Percentiles rank a stretch among this genome's conserved stretches.
phyloP scores from a whole-genome alignment of 2,329 filamentous ascomycete genomes.

The Acrodontium crateriforme region DNA sequence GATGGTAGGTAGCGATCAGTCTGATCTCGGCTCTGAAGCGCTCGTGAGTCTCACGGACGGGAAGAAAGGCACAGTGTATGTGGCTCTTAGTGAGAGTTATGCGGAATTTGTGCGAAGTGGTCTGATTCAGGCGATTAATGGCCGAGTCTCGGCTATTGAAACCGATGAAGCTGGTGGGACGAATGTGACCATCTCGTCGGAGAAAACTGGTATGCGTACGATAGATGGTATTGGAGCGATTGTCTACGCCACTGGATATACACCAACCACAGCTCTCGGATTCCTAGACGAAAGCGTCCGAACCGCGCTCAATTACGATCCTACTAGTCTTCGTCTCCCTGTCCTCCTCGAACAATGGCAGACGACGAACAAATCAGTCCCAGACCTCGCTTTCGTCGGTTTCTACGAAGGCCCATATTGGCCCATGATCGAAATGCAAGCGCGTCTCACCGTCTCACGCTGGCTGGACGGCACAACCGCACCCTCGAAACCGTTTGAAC shows the following conservation, averaged over 20 bases:
- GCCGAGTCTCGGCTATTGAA: slow-evolving; percentile 21
- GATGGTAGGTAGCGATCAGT: slow-evolving; percentile 34
- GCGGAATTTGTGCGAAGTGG: slow-evolving; percentile 58
- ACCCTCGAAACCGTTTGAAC: slow-evolving; percentile 13
- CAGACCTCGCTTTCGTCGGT: slow-evolving; percentile 62
- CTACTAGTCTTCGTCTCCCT: slow-evolving; percentile 42
- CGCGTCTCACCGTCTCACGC: slow-evolving; percentile 48
- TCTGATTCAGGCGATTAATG: slow-evolving; percentile 26
- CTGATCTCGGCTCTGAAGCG: slow-evolving; percentile 17
- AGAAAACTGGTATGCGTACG: background rate
- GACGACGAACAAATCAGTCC: slow-evolving; percentile 35
- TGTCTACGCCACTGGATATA: slow-evolving; percentile 64
- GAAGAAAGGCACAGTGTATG: slow-evolving; percentile 26
- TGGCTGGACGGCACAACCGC: slow-evolving; percentile 38
- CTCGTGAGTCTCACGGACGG: slow-evolving; percentile 10
- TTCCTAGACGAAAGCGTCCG: slow-evolving; percentile 49
- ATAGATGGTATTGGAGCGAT: slow-evolving; percentile 50
- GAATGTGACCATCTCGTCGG: slow-evolving; percentile 2
- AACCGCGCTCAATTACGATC: slow-evolving; percentile 43
- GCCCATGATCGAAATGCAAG: slow-evolving; percentile 80
- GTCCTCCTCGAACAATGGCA: slow-evolving; percentile 47
- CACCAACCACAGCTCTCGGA: slow-evolving; percentile 47
- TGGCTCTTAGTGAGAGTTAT: slow-evolving; percentile 61
- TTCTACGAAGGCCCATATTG: slow-evolving; percentile 78
- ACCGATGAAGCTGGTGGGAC: slow-evolving; percentile 4